Conservation (phyloP, 768 basidiomycete species). For the Holtermannia corniformis region DNA sequence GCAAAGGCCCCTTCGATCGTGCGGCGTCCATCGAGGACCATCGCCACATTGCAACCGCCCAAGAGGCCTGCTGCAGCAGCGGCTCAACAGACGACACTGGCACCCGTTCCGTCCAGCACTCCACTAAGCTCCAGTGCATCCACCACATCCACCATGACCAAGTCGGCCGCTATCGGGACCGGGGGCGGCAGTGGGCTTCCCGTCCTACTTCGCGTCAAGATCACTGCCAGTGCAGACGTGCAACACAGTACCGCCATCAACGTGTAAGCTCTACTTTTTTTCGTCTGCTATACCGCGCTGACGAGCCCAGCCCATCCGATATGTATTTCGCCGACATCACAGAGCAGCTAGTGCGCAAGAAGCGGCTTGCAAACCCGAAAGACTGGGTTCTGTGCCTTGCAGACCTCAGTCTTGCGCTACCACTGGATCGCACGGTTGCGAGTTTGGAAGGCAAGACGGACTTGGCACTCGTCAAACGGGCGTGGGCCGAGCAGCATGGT, state of each 20-base stretch:
- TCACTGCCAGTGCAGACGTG: constrained; percentile 68
- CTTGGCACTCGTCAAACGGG: constrained; percentile 67
- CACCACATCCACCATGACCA: not conserved
- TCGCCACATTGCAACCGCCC: constrained; percentile 49
- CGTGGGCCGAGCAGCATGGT: constrained; percentile 63
- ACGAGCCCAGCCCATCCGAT: constrained; percentile 59
- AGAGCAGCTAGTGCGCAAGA: constrained; percentile 49
- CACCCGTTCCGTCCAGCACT: not conserved
- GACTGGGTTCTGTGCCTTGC: constrained; percentile 48
- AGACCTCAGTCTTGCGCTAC: constrained; percentile 52
- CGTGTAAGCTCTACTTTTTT: constrained; percentile 67
- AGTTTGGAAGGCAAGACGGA: constrained; percentile 81
- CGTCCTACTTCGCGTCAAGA: constrained; percentile 65
- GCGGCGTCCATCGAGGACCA: constrained; percentile 65
- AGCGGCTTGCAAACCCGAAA: constrained; percentile 27
- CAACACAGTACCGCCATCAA: constrained; percentile 84
- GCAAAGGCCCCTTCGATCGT: constrained; percentile 60
- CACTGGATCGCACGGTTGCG: constrained; percentile 91
- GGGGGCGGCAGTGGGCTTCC: constrained; percentile 15
- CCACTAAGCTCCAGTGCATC: not conserved
- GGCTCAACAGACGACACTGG: constrained; percentile 44
- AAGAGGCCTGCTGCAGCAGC: constrained; percentile 7
- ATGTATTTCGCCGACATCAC: constrained; percentile 97
- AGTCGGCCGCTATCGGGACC: not conserved
- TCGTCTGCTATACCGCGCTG: not conserved